Base-by-base conservation (phyloP, 306 rosid species). In the Pyrus bretschneideri region DNA sequence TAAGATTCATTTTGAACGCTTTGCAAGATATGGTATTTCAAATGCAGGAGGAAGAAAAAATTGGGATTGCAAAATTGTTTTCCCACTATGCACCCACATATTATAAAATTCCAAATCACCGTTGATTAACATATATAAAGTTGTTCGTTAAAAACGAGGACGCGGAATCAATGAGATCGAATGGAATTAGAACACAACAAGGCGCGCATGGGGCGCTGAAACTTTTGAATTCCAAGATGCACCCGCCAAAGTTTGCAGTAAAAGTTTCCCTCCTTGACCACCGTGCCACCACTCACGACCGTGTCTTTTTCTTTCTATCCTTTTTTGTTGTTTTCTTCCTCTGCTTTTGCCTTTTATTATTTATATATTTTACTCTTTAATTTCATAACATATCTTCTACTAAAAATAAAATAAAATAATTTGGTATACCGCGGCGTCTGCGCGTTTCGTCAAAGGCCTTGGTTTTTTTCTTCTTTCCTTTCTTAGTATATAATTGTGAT, bases 211-310 rank as follows among this genome's bases (percentile, higher is more conserved):
- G 19, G 69, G 69, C 62, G 74, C 69, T 68, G 35, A 44, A 42
- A 13, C 69, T 59, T 77, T 58, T 69, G 60, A 77, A 70, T 77
- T 69, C 80, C 74, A 27, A 23, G n/a, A 44, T 29, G 71, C 64
- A 7, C 30, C 51, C 35, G 51, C 71, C 71, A 63, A 29, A 9
- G 4, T 75, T 75, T 30, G 11, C 11, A 17, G 42, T 3, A 2
- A 1, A 55, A 4, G 35, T n/a, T 30, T 63, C n/a, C n/a, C 23
- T 38, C 67, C 18, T 46, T 17, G 52, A n/a, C 15, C 9, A 3
- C 11, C 23, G 72, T 65, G 38, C 72, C 40, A 21, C 21, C 9
- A 49, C 21, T 49, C 21, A 12, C 2, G 0, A n/a, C 66, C 29
- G 54, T 31, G 23, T 72, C 31, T 17, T 8, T 33, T 22, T 11